Percentiles rank a stretch among this genome's conserved stretches.
Evolutionary conservation across 2,329 filamentous ascomycete genomes (phyloP).

Genomic region (Aureobasidium sp.): DNA sequence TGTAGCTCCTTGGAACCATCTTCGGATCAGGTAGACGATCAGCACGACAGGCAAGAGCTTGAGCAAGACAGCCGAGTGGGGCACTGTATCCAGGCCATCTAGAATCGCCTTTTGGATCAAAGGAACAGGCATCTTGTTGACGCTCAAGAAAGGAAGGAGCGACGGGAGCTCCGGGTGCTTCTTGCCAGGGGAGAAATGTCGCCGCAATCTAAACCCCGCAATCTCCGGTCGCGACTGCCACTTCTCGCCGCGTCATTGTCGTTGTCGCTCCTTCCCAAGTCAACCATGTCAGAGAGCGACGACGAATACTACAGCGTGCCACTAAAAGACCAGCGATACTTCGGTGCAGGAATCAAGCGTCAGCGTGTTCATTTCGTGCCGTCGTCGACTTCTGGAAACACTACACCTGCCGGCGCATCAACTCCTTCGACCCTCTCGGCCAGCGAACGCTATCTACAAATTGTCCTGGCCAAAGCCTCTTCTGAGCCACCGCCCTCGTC

Average conservation of each 20-base stretch:
- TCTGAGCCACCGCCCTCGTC: slow-evolving; percentile 13
- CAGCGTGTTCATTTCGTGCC: slow-evolving; percentile 55
- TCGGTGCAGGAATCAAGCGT: slow-evolving; percentile 56
- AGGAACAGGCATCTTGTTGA: slow-evolving; percentile 51
- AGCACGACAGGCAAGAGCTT: slow-evolving; percentile 47
- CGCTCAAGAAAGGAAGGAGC: not conserved
- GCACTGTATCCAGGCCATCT: slow-evolving; percentile 47
- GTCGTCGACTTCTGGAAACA: slow-evolving; percentile 26
- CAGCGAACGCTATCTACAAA: slow-evolving; percentile 57
- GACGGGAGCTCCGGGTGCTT: not conserved
- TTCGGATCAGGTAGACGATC: slow-evolving; percentile 56
- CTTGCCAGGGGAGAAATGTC: not conserved
- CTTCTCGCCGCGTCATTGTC: slow-evolving; percentile 1
- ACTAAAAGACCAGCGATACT: slow-evolving; percentile 52
- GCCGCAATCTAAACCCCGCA: slow-evolving; percentile 3
- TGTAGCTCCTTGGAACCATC: slow-evolving; percentile 66
- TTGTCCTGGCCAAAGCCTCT: slow-evolving; percentile 51
- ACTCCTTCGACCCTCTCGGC: slow-evolving; percentile 17
- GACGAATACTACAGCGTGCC: slow-evolving; percentile 54
- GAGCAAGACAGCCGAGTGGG: slow-evolving; percentile 32
- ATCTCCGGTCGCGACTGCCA: not conserved
- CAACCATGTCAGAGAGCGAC: slow-evolving; percentile 39
- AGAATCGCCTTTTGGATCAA: slow-evolving; percentile 48
- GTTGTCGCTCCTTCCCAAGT: slow-evolving; percentile 17
- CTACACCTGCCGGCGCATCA: not conserved